phyloP scores from a whole-genome alignment of 225 moss, liverwort and hornwort genomes.

The Pseudisothecium myosuroides region DNA sequence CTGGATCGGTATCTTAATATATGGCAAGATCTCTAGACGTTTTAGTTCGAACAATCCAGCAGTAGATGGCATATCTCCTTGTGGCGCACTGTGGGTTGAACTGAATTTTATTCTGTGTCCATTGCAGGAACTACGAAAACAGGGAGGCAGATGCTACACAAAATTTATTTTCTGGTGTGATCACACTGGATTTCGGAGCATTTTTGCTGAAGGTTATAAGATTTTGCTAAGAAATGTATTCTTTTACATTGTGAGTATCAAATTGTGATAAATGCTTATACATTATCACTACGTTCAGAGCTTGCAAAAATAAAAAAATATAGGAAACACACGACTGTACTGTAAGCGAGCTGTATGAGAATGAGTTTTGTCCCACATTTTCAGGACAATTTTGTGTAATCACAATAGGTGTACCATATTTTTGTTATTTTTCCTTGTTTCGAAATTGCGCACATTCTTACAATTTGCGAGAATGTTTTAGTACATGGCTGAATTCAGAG shows the following conservation, averaged over 20 bases:
- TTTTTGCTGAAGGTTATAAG: constrained; percentile 17
- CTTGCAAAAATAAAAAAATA: neutral
- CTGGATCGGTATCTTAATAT: neutral
- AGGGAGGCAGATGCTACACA: neutral
- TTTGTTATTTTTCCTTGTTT: neutral
- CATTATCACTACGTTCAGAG: constrained; percentile 5
- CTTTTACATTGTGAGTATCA: constrained; percentile 15
- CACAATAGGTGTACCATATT: neutral
- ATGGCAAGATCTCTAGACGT: neutral
- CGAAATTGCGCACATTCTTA: neutral
- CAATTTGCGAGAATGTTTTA: neutral
- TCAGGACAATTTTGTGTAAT: neutral
- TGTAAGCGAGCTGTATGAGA: constrained; percentile 6
- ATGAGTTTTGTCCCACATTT: neutral
- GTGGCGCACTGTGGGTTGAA: neutral
- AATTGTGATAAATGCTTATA: neutral
- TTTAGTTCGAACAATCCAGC: neutral
- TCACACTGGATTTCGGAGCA: constrained; percentile 8
- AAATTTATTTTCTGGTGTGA: constrained; percentile 9
- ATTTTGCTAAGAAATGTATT: constrained; percentile 8
- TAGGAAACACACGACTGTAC: neutral
- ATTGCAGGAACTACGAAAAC: constrained; percentile 3
- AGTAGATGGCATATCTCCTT: neutral
- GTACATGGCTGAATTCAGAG: neutral
- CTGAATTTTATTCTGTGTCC: neutral